Evolutionary conservation across 2,329 filamentous ascomycete species (phyloP).

Genomic region (Ceratocystis eucalypticola): DNA sequence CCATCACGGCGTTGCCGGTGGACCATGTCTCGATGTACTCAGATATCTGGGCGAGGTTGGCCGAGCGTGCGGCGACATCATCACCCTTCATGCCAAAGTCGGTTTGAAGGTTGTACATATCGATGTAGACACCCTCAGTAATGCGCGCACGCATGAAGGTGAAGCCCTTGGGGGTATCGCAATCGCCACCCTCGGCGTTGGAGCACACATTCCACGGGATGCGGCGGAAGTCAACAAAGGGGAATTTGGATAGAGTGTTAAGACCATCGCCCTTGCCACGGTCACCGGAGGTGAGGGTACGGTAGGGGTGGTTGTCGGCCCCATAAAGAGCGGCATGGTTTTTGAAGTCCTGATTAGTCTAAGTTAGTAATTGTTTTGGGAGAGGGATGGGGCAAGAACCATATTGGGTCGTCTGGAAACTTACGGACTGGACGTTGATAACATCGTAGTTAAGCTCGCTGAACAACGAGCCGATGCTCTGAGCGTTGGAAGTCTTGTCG

Average conservation of each 20-base stretch:
- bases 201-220: constrained; percentile 48
- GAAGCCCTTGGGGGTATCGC: constrained; percentile 56
- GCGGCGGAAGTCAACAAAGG: constrained; percentile 42
- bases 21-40: constrained; percentile 44
- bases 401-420: neutral
- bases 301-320: constrained; percentile 44
- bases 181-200: constrained; percentile 42
- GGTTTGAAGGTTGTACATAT: constrained; percentile 53
- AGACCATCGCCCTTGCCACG: constrained; percentile 49
- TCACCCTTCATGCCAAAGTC: constrained; percentile 45
- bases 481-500: constrained; percentile 45
- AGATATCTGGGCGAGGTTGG: constrained; percentile 47
- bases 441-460: constrained; percentile 44
- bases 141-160: constrained; percentile 49
- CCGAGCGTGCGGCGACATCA: constrained; percentile 42
- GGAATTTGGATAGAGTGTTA: constrained; percentile 47
- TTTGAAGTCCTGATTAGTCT: constrained; percentile 41
- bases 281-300: constrained; percentile 52
- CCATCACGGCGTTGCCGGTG: constrained; percentile 45
- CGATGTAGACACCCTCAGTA: constrained; percentile 37
- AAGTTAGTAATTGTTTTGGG: constrained; percentile 3
- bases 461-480: constrained; percentile 43
- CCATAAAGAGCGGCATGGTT: constrained; percentile 51
- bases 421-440: constrained; percentile 50
- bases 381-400: neutral